These are phyloP conservation scores for Cornus suecica DNA, from an alignment of 148 eudicot genomes.

Conservation along the genomic window DNA sequence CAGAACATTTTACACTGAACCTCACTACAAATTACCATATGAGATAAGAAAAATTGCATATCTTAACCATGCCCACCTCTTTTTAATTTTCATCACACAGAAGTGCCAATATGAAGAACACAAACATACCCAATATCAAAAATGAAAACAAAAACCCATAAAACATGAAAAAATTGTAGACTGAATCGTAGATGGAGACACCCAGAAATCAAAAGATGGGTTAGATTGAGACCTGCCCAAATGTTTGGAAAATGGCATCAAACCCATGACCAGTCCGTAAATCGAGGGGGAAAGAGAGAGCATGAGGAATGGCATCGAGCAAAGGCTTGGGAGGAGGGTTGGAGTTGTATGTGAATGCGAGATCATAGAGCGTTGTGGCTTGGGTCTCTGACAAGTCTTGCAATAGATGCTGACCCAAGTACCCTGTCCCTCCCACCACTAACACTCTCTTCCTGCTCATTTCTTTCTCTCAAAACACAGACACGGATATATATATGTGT, in stretches of 20 bases:
- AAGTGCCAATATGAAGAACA: no score
- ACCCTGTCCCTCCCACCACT: slow-evolving; percentile 81
- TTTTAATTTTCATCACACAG: no score
- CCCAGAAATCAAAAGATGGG: neutral
- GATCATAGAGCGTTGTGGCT: slow-evolving; percentile 17
- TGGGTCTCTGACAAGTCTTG: slow-evolving; percentile 29
- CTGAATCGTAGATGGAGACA: neutral
- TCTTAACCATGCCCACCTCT: no score
- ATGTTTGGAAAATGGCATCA: slow-evolving; percentile 42
- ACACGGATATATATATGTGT: no score
- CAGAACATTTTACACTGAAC: no score
- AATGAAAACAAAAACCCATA: neutral
- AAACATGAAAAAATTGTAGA: neutral
- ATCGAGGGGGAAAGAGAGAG: slow-evolving; percentile 58
- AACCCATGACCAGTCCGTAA: slow-evolving; percentile 50
- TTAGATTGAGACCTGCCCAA: slow-evolving; percentile 56
- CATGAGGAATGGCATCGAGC: slow-evolving; percentile 51
- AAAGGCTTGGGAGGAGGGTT: slow-evolving; percentile 49
- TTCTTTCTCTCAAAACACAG: neutral
- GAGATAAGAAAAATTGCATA: no score
- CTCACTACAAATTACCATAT: no score
- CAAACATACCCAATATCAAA: neutral
- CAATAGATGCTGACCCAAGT: slow-evolving; percentile 76
- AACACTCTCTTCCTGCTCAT: slow-evolving; percentile 54
- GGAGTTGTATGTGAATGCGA: slow-evolving; percentile 68